Percentiles rank a stretch among this genome's conserved stretches.
Conservation (phyloP, 2,329 filamentous ascomycete genomes). For the Raffaelea deltoideospora region DNA sequence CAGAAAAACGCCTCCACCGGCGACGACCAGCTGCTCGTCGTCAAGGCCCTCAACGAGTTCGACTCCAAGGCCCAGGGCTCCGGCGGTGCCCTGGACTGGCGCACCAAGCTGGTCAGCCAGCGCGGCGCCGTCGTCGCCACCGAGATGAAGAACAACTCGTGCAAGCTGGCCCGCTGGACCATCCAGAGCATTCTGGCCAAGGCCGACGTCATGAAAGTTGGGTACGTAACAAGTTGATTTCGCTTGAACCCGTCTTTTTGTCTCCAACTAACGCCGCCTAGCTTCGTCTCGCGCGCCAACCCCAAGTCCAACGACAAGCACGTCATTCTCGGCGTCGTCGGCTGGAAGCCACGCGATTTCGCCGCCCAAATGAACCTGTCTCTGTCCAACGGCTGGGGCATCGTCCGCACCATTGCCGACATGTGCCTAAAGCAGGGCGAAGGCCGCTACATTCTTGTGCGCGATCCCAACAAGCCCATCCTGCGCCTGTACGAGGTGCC, state of each 20-base stretch:
- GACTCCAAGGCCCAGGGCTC: conserved; percentile 95
- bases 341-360: conserved; percentile 97
- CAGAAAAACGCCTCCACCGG: conserved; percentile 88
- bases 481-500: conserved; percentile 89
- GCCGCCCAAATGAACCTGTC: conserved; percentile 96
- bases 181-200: conserved; percentile 92
- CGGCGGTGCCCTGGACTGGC: conserved; percentile 92
- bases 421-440: conserved; percentile 70
- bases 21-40: conserved; percentile 78
- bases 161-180: conserved; percentile 96
- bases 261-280: conserved; percentile 17
- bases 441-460: conserved; percentile 67
- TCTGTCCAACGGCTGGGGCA: conserved; percentile 95
- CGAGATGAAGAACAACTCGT: conserved; percentile 99
- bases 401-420: conserved; percentile 93
- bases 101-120: conserved; percentile 84
- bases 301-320: conserved; percentile 88
- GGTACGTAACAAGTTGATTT: conserved; percentile 37
- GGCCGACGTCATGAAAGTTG: conserved; percentile 98
- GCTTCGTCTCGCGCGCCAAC: conserved; percentile 89
- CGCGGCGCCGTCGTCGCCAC: conserved; percentile 95
- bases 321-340: conserved; percentile 85
- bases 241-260: background rate
- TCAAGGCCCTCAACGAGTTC: conserved; percentile 98
- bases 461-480: conserved; percentile 95